These are phyloP conservation scores for Fraxinus angustifolia DNA, from an alignment of 305 asterid species.

Conservation along the genomic window DNA sequence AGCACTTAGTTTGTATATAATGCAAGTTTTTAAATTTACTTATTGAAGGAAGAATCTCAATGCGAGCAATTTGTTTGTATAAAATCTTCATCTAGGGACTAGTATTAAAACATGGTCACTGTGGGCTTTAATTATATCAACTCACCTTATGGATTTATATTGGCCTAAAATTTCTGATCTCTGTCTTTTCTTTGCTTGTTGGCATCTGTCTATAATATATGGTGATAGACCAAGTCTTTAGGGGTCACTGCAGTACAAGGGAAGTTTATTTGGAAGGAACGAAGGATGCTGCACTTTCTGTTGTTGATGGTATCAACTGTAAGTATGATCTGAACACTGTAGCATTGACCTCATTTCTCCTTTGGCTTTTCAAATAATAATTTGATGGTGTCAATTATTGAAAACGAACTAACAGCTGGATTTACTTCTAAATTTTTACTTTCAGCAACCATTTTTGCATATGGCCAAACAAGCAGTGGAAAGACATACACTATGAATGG, in stretches of 20 bases:
- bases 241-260: constrained; percentile 76
- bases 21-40: neutral
- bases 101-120: neutral
- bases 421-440: neutral
- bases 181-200: neutral
- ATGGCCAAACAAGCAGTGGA: constrained; percentile 96
- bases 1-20: neutral
- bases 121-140: neutral
- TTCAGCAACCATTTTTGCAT: constrained; percentile 87
- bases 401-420: neutral
- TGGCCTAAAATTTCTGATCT: neutral
- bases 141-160: neutral
- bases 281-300: constrained; percentile 78
- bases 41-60: neutral
- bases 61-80: neutral
- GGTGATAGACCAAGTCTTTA: constrained; percentile 64
- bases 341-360: neutral
- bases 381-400: constrained; percentile 10
- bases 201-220: constrained; percentile 18
- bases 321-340: constrained; percentile 34
- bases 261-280: constrained; percentile 74
- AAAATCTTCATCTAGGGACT: neutral
- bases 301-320: constrained; percentile 80
- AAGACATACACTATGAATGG: constrained; percentile 97
- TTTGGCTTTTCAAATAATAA: neutral